Conservation (phyloP, 2,329 filamentous ascomycete species). For the Ophiosphaerella herpotricha region DNA sequence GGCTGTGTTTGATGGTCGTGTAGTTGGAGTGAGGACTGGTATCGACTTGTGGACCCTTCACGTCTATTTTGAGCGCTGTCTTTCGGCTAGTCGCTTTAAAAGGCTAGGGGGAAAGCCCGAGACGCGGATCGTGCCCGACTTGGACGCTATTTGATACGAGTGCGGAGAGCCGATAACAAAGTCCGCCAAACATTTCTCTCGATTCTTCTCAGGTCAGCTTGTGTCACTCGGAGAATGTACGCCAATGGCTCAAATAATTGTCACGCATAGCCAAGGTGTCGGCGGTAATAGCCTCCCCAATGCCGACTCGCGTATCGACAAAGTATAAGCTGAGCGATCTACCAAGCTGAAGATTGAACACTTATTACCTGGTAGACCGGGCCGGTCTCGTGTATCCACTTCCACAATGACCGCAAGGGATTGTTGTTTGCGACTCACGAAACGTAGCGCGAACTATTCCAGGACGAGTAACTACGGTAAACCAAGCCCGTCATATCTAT, state of each 20-base stretch:
- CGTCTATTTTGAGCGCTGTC: slow-evolving; percentile 21
- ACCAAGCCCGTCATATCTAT: no score
- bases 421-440: no score
- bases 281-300: slow-evolving; percentile 13
- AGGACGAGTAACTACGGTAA: no score
- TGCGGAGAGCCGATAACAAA: slow-evolving; percentile 34
- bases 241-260: slow-evolving; percentile 7
- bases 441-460: no score
- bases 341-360: no score
- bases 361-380: no score
- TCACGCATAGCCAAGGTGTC: slow-evolving; percentile 3
- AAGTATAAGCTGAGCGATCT: no score
- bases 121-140: slow-evolving; percentile 9
- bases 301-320: slow-evolving; percentile 6
- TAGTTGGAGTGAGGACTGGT: slow-evolving; percentile 13
- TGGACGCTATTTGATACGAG: slow-evolving; percentile 4
- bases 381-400: no score
- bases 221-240: slow-evolving; percentile 5
- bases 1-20: slow-evolving; percentile 7
- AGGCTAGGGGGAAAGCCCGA: slow-evolving; percentile 8
- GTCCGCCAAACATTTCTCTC: slow-evolving; percentile 13
- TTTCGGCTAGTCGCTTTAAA: slow-evolving; percentile 9
- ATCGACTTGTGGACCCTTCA: slow-evolving; percentile 6
- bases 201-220: slow-evolving; percentile 6
- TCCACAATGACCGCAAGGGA: no score